phyloP scores from a whole-genome alignment of 306 rosid species.

The Biancaea sappan region DNA sequence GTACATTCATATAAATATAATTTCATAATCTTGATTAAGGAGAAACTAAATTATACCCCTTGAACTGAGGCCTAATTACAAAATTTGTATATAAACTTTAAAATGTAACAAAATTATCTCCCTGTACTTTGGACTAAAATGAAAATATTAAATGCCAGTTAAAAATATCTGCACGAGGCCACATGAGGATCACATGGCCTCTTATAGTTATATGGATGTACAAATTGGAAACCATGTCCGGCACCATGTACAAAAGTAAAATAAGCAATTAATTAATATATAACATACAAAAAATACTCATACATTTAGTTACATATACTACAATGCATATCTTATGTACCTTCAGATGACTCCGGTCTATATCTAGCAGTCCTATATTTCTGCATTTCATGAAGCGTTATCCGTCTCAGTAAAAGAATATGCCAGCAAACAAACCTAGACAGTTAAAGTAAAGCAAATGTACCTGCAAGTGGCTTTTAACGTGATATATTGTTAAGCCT shows the following conservation, averaged over 20 bases:
- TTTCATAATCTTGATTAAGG: background rate
- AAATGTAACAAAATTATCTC: no score
- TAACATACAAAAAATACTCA: background rate
- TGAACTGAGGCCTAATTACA: no score
- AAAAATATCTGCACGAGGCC: background rate
- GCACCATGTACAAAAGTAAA: slow-evolving; percentile 13
- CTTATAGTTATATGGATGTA: background rate
- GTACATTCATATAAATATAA: background rate
- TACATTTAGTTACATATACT: slow-evolving; percentile 13
- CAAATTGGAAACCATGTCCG: background rate
- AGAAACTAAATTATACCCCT: no score
- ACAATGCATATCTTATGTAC: slow-evolving; percentile 49
- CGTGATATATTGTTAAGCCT: slow-evolving; percentile 94
- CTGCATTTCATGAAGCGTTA: slow-evolving; percentile 64
- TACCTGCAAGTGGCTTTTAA: slow-evolving; percentile 99
- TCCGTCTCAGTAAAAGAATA: slow-evolving; percentile 35
- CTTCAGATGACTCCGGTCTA: slow-evolving; percentile 93
- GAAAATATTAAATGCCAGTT: background rate
- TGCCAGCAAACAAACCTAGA: slow-evolving; percentile 34
- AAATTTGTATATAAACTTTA: no score
- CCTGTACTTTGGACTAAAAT: no score
- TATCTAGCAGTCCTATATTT: slow-evolving; percentile 99
- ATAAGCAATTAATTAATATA: slow-evolving; percentile 6
- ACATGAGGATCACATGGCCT: background rate
- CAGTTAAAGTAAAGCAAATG: slow-evolving; percentile 20